These are phyloP conservation scores for Trichoderma harzianum DNA, from an alignment of 2,329 filamentous ascomycete species.

Conservation along the genomic window DNA sequence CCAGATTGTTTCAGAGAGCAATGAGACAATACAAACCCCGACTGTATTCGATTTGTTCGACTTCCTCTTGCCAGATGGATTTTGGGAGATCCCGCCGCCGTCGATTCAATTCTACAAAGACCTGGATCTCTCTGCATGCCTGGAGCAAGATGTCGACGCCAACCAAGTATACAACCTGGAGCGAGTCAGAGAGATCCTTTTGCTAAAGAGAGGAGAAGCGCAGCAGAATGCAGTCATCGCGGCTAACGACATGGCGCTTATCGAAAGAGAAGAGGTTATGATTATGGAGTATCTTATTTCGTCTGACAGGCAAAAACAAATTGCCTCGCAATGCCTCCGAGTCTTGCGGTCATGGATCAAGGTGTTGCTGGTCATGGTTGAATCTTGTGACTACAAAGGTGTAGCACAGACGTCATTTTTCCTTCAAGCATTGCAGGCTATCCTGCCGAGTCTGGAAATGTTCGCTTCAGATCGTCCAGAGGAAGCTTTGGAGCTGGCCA, in stretches of 20 bases:
- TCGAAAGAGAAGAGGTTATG: constrained; percentile 58
- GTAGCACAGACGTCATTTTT: constrained; percentile 73
- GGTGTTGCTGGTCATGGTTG: constrained; percentile 77
- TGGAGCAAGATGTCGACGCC: constrained; percentile 56
- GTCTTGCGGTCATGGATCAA: constrained; percentile 82
- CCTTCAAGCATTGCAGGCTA: constrained; percentile 79
- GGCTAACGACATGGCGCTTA: constrained; percentile 45
- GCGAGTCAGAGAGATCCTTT: constrained; percentile 70
- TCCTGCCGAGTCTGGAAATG: constrained; percentile 81
- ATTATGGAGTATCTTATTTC: constrained; percentile 60
- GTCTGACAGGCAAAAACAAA: constrained; percentile 60
- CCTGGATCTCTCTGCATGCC: constrained; percentile 64
- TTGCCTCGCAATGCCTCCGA: constrained; percentile 56
- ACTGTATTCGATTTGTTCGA: constrained; percentile 92
- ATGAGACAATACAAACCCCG: constrained; percentile 63
- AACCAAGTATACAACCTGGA: constrained; percentile 63
- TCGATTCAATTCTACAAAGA: constrained; percentile 59
- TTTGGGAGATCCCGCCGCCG: constrained; percentile 52
- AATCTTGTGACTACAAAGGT: constrained; percentile 74
- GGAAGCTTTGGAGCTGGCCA: constrained; percentile 73
- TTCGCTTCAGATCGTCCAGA: constrained; percentile 66
- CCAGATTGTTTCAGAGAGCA: constrained; percentile 63
- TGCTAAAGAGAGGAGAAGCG: constrained; percentile 64
- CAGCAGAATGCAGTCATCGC: constrained; percentile 47
- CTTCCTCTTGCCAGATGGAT: constrained; percentile 61